phyloP scores from a whole-genome alignment of 208 protist genomes.

The Endotrypanum monterogeii region DNA sequence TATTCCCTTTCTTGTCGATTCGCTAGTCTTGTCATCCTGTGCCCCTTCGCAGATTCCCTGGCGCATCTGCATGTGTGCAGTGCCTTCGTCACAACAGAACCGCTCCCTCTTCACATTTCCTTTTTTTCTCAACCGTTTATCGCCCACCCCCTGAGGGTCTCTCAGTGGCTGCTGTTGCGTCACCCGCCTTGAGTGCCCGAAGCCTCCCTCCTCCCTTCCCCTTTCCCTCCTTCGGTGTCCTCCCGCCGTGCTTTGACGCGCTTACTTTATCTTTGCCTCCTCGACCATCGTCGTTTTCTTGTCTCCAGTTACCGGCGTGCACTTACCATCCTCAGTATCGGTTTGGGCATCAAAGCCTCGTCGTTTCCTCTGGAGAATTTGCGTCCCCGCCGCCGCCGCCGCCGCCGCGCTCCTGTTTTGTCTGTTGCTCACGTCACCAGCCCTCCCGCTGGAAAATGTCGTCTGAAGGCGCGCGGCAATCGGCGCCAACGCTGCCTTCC shows the following conservation, averaged over 20 bases:
- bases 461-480: not conserved
- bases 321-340: no score
- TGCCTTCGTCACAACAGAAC: not conserved
- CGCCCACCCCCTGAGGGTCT: not conserved
- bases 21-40: not conserved
- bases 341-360: not conserved
- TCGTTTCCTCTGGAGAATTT: not conserved
- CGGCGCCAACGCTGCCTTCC: not conserved
- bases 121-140: not conserved
- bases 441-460: not conserved
- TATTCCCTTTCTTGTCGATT: conserved; percentile 9
- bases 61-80: not conserved
- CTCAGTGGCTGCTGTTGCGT: not conserved
- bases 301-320: not conserved
- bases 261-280: not conserved
- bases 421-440: not conserved
- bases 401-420: not conserved
- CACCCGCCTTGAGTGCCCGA: not conserved
- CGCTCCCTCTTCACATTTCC: not conserved
- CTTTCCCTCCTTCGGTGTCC: not conserved
- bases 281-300: not conserved
- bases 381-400: not conserved
- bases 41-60: not conserved
- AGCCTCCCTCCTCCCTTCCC: not conserved
- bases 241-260: not conserved